Percentiles rank a stretch among this genome's conserved stretches.
Evolutionary conservation across 148 eudicot genomes (phyloP).

Genomic region (Chenopodium album): DNA sequence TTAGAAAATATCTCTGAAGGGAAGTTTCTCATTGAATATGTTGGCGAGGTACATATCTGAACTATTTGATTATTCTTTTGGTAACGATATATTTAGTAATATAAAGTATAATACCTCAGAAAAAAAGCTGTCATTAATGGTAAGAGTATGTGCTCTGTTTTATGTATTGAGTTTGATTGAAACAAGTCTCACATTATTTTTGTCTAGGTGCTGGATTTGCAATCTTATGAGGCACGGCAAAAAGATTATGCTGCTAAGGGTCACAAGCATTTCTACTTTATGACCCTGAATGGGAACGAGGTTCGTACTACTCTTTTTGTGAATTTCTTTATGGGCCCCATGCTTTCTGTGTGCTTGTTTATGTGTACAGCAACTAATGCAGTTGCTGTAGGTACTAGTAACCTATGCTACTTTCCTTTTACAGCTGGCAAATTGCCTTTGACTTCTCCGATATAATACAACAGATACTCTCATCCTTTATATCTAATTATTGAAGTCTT

Average conservation of each 20-base stretch:
- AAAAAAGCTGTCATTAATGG: neutral
- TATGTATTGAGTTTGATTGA: neutral
- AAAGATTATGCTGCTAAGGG: constrained; percentile 79
- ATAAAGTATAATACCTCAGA: neutral
- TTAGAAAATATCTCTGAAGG: constrained; percentile 69
- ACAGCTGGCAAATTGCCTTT: neutral
- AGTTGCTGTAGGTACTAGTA: neutral
- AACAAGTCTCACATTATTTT: neutral
- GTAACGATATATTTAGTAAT: neutral
- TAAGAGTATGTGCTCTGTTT: neutral
- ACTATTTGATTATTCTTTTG: neutral
- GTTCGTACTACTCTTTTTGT: constrained; percentile 42
- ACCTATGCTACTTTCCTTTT: neutral
- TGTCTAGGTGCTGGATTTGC: constrained; percentile 85
- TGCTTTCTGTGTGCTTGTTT: constrained; percentile 11
- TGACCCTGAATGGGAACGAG: constrained; percentile 97
- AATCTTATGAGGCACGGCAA: constrained; percentile 80
- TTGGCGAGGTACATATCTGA: constrained; percentile 78
- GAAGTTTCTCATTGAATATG: constrained; percentile 89
- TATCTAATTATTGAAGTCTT: neutral
- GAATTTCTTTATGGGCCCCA: neutral
- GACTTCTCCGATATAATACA: neutral
- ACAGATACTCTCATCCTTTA: neutral
- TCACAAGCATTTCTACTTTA: constrained; percentile 96
- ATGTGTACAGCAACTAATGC: neutral